Base-by-base conservation (phyloP, 768 basidiomycete genomes). In the Multifurca ochricompacta region DNA sequence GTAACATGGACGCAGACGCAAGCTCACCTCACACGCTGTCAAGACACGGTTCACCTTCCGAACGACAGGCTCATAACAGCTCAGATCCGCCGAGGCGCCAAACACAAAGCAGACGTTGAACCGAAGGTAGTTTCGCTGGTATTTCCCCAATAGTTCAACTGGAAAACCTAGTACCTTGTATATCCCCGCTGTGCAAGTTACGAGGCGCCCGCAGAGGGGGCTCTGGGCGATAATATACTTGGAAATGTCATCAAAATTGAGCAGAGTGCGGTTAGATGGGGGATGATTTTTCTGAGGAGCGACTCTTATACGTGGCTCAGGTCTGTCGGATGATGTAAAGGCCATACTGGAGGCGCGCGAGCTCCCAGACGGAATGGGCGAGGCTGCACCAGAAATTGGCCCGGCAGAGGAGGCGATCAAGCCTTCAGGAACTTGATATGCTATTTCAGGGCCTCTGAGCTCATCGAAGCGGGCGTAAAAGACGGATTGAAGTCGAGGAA, bases 61-160 rank as follows among this genome's bases (percentile, higher is more conserved):
- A 8, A 97, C 91, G 46, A 99, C 81, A 3, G 93, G 91, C 60
- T 98, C 95, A 70, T 94, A 98, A 61, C 92, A 94, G 64, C 91
- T 92, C 50, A 97, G 73, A 67, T 96, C 93, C 10, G 91, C 91
- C 23, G 79, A 79, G 41, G 89, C 82, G 43, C 92, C 87, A 68
- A 99, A 99, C 3, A 97, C 95, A 68, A 97, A 96, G 69, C 94
- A 97, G 25, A 97, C 71, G 66, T 98, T 98, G 71, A 89, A 97
- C 59, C 86, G 78, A 69, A 96, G 94, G 67, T 87, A 91, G 64
- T 93, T 87, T 25, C 95, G 78, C 52, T 81, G 75, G 65, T 97
- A 96, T 59, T 75, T 79, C 32, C 61, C 87, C 47, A 76, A 74
- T 48, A 93, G 73, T 58, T 86, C 79, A 41, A 91, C 83, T 3